These are phyloP conservation scores for Guadua angustifolia DNA, from an alignment of 176 grass and related monocot species.

Conservation along the genomic window DNA sequence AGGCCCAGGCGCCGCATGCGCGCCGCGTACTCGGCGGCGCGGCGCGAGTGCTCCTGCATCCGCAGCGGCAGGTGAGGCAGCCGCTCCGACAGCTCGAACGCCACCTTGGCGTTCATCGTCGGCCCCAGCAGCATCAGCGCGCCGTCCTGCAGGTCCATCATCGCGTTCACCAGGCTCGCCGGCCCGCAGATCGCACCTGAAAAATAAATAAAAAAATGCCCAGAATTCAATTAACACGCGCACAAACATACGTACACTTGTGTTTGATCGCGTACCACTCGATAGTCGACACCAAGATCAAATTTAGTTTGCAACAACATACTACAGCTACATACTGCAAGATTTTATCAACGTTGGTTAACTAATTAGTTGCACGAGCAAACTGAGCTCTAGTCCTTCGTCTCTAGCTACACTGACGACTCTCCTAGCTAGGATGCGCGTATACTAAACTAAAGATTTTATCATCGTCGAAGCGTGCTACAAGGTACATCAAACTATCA, in stretches of 20 bases:
- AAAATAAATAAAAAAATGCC: not conserved
- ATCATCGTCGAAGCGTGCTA: no score
- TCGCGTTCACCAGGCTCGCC: slow-evolving; percentile 81
- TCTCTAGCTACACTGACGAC: no score
- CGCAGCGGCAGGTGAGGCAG: slow-evolving; percentile 89
- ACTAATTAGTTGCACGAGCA: not conserved
- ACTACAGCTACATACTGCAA: not conserved
- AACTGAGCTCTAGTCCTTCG: not conserved
- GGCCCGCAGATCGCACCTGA: slow-evolving; percentile 86
- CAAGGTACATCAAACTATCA: no score
- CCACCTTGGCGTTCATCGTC: slow-evolving; percentile 98
- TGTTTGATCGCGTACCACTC: not conserved
- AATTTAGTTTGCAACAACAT: no score
- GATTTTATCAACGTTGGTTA: not conserved
- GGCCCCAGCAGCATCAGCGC: slow-evolving; percentile 90
- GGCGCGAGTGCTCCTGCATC: slow-evolving; percentile 88
- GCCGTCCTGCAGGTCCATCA: slow-evolving; percentile 92
- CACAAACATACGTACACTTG: not conserved
- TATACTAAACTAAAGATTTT: no score
- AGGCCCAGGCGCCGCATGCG: slow-evolving; percentile 71
- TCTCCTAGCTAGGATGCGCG: no score
- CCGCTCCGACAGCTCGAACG: slow-evolving; percentile 83
- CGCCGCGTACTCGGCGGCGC: slow-evolving; percentile 68
- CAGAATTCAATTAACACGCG: not conserved
- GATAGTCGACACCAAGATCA: no score